Base-by-base conservation (phyloP, 129 eudicot species). In the Artemisia tridentata region DNA sequence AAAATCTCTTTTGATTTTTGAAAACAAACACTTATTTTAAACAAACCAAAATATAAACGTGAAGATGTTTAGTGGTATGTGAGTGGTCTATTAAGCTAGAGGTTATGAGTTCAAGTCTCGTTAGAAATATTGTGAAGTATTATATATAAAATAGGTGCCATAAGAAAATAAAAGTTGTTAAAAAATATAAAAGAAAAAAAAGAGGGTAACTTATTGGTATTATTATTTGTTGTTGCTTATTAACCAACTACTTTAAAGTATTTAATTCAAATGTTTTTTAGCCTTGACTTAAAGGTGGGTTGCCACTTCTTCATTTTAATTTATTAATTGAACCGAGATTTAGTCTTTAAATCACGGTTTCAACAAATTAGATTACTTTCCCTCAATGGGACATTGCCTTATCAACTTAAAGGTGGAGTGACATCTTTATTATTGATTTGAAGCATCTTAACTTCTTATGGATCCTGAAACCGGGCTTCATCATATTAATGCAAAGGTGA, bases 391-490 rank as follows among this genome's bases (percentile, higher is more conserved):
- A 73, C 63, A 31, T 60, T 50, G 54, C 63, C 63, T 17, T 71
- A 77, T 64, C 41, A 52, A 72, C 27, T 18, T 79, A 0, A 75
- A 54, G 38, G 38, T 31, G 38, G 38, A 34, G 81, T 84, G 78
- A 59, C 66, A 34, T 76, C 57, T 46, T 80, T 75, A 34, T 29
- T 34, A 63, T 47, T 47, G 64, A 14, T 76, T 69, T 86, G 76
- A 88, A 68, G 51, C 85, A 67, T 55, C 47, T 48, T 61, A n/a
- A 61, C 47, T 48, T 61, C 14, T 59, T 4, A 91, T 91, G 97
- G 96, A 91, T 91, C 93, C 81, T 71, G 97, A 91, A 83, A 75
- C 59, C 76, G 91, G 91, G 83, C 17, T 49, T 84, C 72, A 68
- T 67, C 78, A 80, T 14, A 86, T 79, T 76, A 82, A 58, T 71